Base-by-base conservation (phyloP, 176 grass and related monocot species). In the Poa annua region DNA sequence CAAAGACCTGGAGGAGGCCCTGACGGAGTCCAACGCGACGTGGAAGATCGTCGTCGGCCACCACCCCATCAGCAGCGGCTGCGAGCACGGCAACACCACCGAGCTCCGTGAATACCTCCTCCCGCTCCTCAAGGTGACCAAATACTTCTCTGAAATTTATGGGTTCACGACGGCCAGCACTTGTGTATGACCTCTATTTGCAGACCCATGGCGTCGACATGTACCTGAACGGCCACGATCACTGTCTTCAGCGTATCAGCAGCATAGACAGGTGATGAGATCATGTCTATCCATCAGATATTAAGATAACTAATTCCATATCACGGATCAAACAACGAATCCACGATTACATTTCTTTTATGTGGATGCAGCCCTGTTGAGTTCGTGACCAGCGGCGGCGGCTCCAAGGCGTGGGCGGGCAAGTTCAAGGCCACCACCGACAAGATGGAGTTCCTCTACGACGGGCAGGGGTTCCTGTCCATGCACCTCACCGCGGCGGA, bases 21-120 rank as follows among this genome's bases (percentile, higher is more conserved):
- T 95, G 60, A 44, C 81, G 38, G 24, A 61, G 67, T 98, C 96
- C 1, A 85, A 66, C 0, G 96, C 96, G 10, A 39, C 84, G 8
- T 95, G 96, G 96, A 98, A 95, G 84, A 91, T 98, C 65, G 96
- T 93, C n/a, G 85, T 98, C 11, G 96, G 96, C 0, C 96, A 95
- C 84, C 96, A 98, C 79, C 87, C 96, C 32, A 86, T 98, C 76
- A 91, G 92, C 54, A 95, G 96, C 39, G 87, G 88, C 26, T 95
- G 96, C 68, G 91, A 98, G 44, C 96, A 98, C 54, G 92, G 92
- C 12, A 94, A 98, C 87, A 95, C 96, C 73, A 36, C 69, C 16
- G 96, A 98, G 39, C 91, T 95, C 68, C 59, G 89, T 1, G 36
- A 86, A 7, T 16, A 90, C 22, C 89, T 98, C 67, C 92, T 93